These are phyloP conservation scores for Halophytophthora polymorphica DNA, from an alignment of 352 stramenopile species.

Conservation along the genomic window DNA sequence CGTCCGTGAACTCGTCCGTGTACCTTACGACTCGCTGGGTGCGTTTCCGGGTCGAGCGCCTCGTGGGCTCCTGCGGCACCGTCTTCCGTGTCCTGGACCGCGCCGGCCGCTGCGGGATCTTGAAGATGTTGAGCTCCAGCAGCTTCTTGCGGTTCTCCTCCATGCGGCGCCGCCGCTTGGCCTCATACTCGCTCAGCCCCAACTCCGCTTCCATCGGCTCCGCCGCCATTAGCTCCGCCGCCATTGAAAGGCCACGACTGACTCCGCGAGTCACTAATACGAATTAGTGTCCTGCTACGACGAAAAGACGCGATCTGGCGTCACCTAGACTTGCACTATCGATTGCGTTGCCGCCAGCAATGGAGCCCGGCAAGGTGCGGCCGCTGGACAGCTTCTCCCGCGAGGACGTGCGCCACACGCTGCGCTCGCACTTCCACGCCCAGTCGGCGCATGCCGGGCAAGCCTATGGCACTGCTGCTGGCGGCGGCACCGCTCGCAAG, in stretches of 20 bases:
- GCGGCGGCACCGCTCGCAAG: slow-evolving; percentile 18
- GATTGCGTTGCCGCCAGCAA: not conserved
- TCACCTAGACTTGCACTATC: too few species aligned
- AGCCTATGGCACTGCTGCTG: not conserved
- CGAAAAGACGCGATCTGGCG: too few species aligned
- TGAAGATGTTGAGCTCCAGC: slow-evolving; percentile 32
- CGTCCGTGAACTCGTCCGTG: too few species aligned
- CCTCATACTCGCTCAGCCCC: slow-evolving; percentile 46
- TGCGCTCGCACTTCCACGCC: slow-evolving; percentile 66
- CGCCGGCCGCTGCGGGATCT: slow-evolving; percentile 1
- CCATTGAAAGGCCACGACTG: too few species aligned
- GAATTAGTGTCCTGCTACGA: too few species aligned
- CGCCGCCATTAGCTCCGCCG: too few species aligned
- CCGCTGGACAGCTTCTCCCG: slow-evolving; percentile 39
- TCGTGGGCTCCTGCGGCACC: slow-evolving; percentile 5
- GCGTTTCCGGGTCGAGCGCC: slow-evolving; percentile 17
- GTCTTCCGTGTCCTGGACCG: not conserved
- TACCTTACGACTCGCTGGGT: too few species aligned
- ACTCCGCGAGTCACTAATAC: too few species aligned
- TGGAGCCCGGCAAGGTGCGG: slow-evolving; percentile 24
- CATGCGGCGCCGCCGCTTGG: slow-evolving; percentile 56
- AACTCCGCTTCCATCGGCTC: too few species aligned
- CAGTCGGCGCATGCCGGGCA: slow-evolving; percentile 25
- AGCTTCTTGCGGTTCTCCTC: slow-evolving; percentile 45
- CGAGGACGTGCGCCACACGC: slow-evolving; percentile 59